Evolutionary conservation across 768 basidiomycete genomes (phyloP).

Genomic region (Dacryopinax primogenitus): DNA sequence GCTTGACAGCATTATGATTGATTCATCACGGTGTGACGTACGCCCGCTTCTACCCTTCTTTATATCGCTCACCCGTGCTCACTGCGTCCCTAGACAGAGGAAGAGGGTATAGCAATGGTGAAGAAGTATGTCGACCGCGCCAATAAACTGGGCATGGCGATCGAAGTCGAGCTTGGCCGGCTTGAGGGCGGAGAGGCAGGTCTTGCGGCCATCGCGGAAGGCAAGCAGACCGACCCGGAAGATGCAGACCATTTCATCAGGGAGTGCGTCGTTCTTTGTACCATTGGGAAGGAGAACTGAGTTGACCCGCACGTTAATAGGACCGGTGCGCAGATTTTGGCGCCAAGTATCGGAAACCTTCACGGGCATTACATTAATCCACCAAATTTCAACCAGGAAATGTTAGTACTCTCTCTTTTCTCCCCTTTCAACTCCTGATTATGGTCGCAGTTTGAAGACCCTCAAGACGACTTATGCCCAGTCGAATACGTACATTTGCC

Average conservation of each 20-base stretch:
- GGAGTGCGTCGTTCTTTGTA: constrained; percentile 17
- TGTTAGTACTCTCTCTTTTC: constrained; percentile 14
- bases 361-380: constrained; percentile 28
- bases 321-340: constrained; percentile 27
- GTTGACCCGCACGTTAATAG: constrained; percentile 13
- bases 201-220: constrained; percentile 25
- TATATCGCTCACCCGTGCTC: too few species aligned
- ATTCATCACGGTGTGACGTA: constrained; percentile 25
- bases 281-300: too few species aligned
- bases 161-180: constrained; percentile 29
- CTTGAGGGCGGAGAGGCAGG: constrained; percentile 27
- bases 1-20: constrained; percentile 31
- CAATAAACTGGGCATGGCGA: constrained; percentile 24
- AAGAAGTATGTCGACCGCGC: constrained; percentile 27
- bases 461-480: constrained; percentile 3
- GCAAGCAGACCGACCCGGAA: constrained; percentile 26
- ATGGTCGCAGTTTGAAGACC: not conserved
- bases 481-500: constrained; percentile 19
- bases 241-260: constrained; percentile 28
- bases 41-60: not conserved
- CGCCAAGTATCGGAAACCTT: constrained; percentile 28
- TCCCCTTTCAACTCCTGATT: not conserved
- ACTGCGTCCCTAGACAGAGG: constrained; percentile 17
- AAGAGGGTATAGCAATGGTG: constrained; percentile 26
- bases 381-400: constrained; percentile 23